phyloP scores from a whole-genome alignment of 179 eudicot species.

The Heliamphora pulchella region DNA sequence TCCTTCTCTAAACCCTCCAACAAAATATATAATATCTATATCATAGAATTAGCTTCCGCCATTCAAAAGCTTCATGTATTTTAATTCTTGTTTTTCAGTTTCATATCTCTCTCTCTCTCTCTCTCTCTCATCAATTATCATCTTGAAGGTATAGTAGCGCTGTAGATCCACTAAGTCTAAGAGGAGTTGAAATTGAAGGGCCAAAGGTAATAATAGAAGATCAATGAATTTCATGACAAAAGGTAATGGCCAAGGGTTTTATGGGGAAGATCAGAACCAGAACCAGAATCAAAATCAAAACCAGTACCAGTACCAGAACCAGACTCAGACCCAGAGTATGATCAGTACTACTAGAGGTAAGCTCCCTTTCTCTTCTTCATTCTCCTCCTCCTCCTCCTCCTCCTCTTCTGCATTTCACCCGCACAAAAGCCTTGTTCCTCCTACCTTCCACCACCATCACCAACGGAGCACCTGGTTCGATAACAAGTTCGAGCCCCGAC shows the following conservation, averaged over 20 bases:
- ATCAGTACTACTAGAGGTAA: background rate
- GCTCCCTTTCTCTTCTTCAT: slow-evolving; percentile 9
- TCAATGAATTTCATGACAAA: slow-evolving; percentile 24
- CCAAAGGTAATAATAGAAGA: background rate
- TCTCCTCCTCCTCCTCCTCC: background rate
- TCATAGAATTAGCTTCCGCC: background rate
- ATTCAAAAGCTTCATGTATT: background rate
- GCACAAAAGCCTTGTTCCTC: slow-evolving; percentile 11
- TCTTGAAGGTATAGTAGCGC: background rate
- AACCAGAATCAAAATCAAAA: background rate
- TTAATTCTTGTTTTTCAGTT: background rate
- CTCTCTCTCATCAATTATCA: background rate
- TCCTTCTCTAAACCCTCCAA: background rate
- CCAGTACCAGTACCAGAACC: background rate
- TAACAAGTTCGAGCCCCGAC: background rate
- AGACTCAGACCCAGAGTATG: background rate
- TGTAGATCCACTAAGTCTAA: background rate
- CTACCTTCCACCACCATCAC: slow-evolving; percentile 7
- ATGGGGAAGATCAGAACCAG: slow-evolving; percentile 17
- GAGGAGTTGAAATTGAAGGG: background rate
- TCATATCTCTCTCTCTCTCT: background rate
- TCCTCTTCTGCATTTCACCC: slow-evolving; percentile 19
- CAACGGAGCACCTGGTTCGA: slow-evolving; percentile 3
- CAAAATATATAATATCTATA: background rate
- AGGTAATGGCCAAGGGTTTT: slow-evolving; percentile 16